Evolutionary conservation across 1,139 yeast species (phyloP), one percentile per base, ranked within the genome.

Genomic region (Magnusiomyces paraingens): DNA sequence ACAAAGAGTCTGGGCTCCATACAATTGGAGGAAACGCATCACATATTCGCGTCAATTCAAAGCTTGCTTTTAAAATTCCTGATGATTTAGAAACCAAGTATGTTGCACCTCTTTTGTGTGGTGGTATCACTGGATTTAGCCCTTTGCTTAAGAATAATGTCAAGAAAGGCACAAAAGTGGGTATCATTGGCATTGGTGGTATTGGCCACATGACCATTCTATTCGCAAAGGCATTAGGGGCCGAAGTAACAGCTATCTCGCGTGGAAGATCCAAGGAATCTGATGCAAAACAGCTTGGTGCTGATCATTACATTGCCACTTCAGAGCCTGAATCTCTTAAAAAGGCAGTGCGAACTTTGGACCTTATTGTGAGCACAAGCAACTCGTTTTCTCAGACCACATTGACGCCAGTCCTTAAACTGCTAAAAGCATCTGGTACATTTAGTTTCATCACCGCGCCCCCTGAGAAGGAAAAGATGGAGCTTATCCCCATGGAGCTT

Each of bases 61-160:
- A 73, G 54, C 80, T 78, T 62, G 81, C 73, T 5, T 77, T 82
- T 67, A 75, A 76, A 22, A 77, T 83, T 55, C 88, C 88, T 20
- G 82, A 81, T n/a, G 66, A 56, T 20, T 64, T 81, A 56, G 68
- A 71, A 20, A 67, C 76, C 32, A 73, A 70, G 52, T 21, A 46
- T 66, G 86, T 82, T 43, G 86, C 85, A 17, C 86, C 87, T 29
- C 73, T 83, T 64, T 69, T 83, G 72, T 83, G 88, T 71, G 87
- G 83, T 46, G 88, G 88, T 56, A 71, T 81, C 61, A 83, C 88
- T 21, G 81, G 78, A 1, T 82, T 71, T 68, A 73, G 82, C 4
- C 88, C 88, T 45, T 65, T 83, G 57, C 69, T 61, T 57, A 75
- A 77, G 55, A 76, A 76, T 55, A 83, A 80, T 53, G 68, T 78